Evolutionary conservation across 2,329 filamentous ascomycete genomes (phyloP).

Genomic region (Ceratocystis variospora): DNA sequence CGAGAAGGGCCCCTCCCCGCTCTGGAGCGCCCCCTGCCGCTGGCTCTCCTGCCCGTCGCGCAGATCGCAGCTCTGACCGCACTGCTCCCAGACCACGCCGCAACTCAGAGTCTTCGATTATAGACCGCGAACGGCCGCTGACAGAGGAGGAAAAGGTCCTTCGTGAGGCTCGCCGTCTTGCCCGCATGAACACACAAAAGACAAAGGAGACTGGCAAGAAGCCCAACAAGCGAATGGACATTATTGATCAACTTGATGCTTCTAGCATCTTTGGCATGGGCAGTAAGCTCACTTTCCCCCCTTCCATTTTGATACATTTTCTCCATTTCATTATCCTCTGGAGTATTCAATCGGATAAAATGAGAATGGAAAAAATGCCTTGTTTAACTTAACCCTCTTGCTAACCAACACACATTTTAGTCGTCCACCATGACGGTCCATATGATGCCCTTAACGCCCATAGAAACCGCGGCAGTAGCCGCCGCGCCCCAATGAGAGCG

Average conservation of each 20-base stretch:
- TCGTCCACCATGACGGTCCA: conserved; percentile 94
- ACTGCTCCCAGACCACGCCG: conserved; percentile 41
- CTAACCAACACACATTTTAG: conserved; percentile 33
- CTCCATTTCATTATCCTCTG: neutral
- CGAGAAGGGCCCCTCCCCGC: conserved; percentile 35
- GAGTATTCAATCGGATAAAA: too few species aligned
- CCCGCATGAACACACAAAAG: conserved; percentile 33
- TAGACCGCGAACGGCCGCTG: conserved; percentile 45
- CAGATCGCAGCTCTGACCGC: conserved; percentile 29
- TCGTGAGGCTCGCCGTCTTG: conserved; percentile 38
- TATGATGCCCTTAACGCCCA: conserved; percentile 95
- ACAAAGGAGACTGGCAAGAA: conserved; percentile 34
- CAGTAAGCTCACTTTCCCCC: conserved; percentile 42
- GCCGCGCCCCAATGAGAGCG: conserved; percentile 84
- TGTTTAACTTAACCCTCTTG: conserved; percentile 10
- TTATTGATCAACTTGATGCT: conserved; percentile 93
- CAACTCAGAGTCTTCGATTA: conserved; percentile 67
- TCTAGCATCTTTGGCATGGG: conserved; percentile 91
- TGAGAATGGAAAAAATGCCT: too few species aligned
- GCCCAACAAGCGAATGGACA: conserved; percentile 50
- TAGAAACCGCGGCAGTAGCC: conserved; percentile 72
- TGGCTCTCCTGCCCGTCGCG: conserved; percentile 43
- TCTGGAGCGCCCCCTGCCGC: conserved; percentile 58
- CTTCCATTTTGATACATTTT: neutral
- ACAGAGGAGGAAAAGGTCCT: conserved; percentile 45